phyloP scores from a whole-genome alignment of 2,329 filamentous ascomycete species.

The Pyrenochaeta sp. region DNA sequence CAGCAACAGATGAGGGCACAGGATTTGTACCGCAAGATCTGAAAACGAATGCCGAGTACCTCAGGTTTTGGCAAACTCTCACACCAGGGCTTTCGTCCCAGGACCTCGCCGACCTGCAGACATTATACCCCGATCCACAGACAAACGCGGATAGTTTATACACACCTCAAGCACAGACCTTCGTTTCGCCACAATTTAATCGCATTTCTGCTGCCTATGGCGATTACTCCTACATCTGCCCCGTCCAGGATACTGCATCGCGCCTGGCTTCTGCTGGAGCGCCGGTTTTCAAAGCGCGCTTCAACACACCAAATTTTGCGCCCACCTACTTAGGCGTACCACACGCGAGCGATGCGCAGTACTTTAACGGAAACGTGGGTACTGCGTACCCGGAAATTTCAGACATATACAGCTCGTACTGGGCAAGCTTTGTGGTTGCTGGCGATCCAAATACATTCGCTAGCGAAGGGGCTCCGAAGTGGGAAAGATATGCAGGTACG shows the following conservation, averaged over 20 bases:
- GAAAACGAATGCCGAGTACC: conserved; percentile 47
- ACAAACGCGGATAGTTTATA: conserved; percentile 16
- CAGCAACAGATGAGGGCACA: conserved; percentile 48
- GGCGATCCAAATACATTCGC: conserved; percentile 45
- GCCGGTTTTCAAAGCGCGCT: conserved; percentile 46
- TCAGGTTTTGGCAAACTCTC: conserved; percentile 42
- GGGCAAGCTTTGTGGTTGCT: conserved; percentile 46
- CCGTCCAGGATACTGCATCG: conserved; percentile 43
- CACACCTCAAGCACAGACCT: conserved; percentile 45
- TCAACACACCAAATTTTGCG: conserved; percentile 44
- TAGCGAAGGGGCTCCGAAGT: conserved; percentile 28
- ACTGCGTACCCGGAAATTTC: conserved; percentile 41
- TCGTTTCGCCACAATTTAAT: conserved; percentile 55
- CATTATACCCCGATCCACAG: conserved; percentile 38
- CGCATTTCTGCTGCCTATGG: conserved; percentile 54
- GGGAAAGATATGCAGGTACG: conserved; percentile 38
- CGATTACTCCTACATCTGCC: conserved; percentile 48
- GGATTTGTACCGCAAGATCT: conserved; percentile 43
- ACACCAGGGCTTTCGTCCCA: conserved; percentile 35
- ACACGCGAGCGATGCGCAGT: conserved; percentile 40
- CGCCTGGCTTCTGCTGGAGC: conserved; percentile 29
- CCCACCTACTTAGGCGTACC: conserved; percentile 40
- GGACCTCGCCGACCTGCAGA: conserved; percentile 42
- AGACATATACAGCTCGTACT: conserved; percentile 45
- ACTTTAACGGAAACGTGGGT: conserved; percentile 40